Evolutionary conservation across 139 green algal species (phyloP), one percentile per base, ranked within the genome.

Genomic region (Desmodesmus armatus): DNA sequence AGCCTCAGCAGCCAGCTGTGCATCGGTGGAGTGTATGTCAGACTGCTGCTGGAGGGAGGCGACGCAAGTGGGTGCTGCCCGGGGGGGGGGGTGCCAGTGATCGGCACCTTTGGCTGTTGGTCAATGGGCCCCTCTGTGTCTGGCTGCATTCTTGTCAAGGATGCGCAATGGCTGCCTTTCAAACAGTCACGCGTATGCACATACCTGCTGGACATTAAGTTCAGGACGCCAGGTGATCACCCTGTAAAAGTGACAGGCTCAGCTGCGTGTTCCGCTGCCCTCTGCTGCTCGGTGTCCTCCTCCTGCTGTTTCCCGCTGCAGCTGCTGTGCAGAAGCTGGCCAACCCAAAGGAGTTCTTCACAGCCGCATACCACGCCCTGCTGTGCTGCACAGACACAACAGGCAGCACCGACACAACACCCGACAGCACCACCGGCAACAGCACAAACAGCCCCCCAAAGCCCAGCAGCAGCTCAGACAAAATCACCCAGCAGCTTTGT

Each of bases 1-100:
- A 93, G 85, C 58, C 89, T 97, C 9, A 49, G 19, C 33, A 72
- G 80, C 29, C 93, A 99, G 73, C 90, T 98, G 35, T 95, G 87
- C 76, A 89, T 99, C 5, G 96, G 91, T 5, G 93, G 95, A 27
- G 89, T 98, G 11, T 98, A 97, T 78, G 84, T 99, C 2, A 82
- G 90, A 33, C 91, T 99, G 63, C 90, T 99, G 71, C 89, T 99
- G 77, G 96, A 99, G 3, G 90, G 89, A 27, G 43, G 82, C 0
- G 90, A 95, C 53, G 33, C 53, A 41, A 82, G 76, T 82, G 74
- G 53, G 74, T 62, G 72, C n/a, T n/a, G n/a, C n/a, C n/a, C n/a
- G n/a, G n/a, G n/a, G n/a, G n/a, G n/a, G n/a, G n/a, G n/a, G n/a
- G n/a, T n/a, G n/a, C n/a, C n/a, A n/a, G n/a, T n/a, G n/a, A n/a